Percentiles rank a stretch among this genome's conserved stretches.
phyloP scores from a whole-genome alignment of 169 alveolate species.

The Theileria orientalis region DNA sequence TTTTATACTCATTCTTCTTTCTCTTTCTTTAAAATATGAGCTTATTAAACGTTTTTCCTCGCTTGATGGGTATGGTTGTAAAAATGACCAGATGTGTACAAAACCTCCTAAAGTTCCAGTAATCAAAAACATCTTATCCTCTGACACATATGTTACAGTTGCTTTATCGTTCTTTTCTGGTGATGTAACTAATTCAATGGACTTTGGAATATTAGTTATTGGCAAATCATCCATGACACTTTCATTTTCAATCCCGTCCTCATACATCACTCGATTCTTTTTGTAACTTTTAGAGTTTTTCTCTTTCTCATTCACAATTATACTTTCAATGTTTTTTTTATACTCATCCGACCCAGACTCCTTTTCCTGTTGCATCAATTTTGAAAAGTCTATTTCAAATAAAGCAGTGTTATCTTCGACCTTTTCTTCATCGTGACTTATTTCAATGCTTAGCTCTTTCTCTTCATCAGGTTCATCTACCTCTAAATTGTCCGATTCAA shows the following conservation, averaged over 20 bases:
- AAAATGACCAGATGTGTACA: constrained; percentile 2
- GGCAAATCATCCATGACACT: too few relatives aligned
- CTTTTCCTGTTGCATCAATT: not conserved
- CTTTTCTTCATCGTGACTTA: not conserved
- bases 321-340: too few relatives aligned
- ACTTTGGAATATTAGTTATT: not conserved
- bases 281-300: too few relatives aligned
- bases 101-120: constrained; percentile 10
- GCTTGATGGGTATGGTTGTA: not conserved
- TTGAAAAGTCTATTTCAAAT: not conserved
- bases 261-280: too few relatives aligned
- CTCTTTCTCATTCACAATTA: too few relatives aligned
- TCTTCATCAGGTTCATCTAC: not conserved
- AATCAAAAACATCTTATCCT: not conserved
- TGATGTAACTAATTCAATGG: not conserved
- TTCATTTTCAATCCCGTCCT: too few relatives aligned
- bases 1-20: too few relatives aligned
- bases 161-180: constrained; percentile 6
- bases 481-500: too few relatives aligned
- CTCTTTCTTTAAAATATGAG: too few relatives aligned
- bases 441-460: not conserved
- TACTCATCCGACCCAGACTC: not conserved
- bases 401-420: not conserved
- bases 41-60: not conserved
- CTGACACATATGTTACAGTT: not conserved